phyloP scores from a whole-genome alignment of 768 basidiomycete species.

The Termitomyces sp. region DNA sequence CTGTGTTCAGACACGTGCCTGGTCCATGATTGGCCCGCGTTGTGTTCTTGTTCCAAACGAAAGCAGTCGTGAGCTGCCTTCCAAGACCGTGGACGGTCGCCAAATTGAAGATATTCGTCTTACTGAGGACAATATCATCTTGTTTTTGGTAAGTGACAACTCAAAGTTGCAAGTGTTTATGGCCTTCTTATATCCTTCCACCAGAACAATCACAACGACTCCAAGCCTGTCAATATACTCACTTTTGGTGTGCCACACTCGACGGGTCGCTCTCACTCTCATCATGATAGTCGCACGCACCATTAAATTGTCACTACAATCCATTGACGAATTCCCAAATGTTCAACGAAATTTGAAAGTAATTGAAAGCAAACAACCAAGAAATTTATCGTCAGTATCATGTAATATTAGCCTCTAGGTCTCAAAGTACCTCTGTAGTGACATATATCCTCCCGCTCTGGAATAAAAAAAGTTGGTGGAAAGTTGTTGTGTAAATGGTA shows the following conservation, averaged over 20 bases:
- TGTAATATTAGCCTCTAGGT: not conserved
- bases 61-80: conserved; percentile 34
- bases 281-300: conserved; percentile 20
- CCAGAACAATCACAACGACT: conserved; percentile 33
- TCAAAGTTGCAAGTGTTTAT: not conserved
- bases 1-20: conserved; percentile 23
- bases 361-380: not conserved
- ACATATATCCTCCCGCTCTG: not conserved
- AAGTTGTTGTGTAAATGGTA: not conserved
- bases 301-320: not conserved
- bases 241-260: conserved; percentile 35
- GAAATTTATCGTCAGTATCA: not conserved
- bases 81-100: conserved; percentile 36
- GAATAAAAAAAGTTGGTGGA: not conserved
- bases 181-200: not conserved
- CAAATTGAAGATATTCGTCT: conserved; percentile 44
- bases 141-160: conserved; percentile 43
- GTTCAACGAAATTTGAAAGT: not conserved
- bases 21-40: conserved; percentile 36
- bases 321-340: not conserved
- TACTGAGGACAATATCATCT: conserved; percentile 56
- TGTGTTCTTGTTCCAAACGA: conserved; percentile 37
- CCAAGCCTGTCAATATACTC: conserved; percentile 37
- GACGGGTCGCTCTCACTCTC: conserved; percentile 14
- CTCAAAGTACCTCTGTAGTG: not conserved